These are phyloP conservation scores for Neopestalotiopsis sp. DNA, from an alignment of 2,329 filamentous ascomycete genomes.

Conservation along the genomic window DNA sequence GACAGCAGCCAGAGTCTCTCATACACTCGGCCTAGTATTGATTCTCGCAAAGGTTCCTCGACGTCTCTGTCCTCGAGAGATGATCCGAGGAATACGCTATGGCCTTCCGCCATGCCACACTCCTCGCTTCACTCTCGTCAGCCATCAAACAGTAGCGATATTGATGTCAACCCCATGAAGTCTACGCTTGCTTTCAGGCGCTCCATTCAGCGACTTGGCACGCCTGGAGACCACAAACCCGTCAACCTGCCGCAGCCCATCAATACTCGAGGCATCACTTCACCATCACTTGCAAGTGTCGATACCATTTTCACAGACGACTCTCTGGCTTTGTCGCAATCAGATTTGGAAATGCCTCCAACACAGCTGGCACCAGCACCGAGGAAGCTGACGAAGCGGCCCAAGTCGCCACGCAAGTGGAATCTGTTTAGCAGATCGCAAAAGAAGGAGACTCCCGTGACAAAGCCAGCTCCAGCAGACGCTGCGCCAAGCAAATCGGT, in stretches of 20 bases:
- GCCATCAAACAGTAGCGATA: conserved; percentile 63
- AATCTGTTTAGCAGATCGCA: conserved; percentile 61
- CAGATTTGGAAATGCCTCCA: conserved; percentile 39
- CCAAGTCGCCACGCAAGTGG: conserved; percentile 65
- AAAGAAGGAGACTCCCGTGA: conserved; percentile 41
- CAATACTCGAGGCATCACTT: conserved; percentile 46
- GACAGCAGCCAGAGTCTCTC: conserved; percentile 56
- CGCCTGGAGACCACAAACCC: conserved; percentile 46
- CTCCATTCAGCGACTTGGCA: conserved; percentile 57
- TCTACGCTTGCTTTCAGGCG: conserved; percentile 59
- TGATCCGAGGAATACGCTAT: conserved; percentile 49
- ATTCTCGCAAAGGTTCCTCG: conserved; percentile 48
- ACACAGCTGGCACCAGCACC: conserved; percentile 37
- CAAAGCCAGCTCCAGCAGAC: conserved; percentile 54
- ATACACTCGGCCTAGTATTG: conserved; percentile 46
- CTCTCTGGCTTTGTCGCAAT: conserved; percentile 49
- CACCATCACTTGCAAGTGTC: conserved; percentile 59
- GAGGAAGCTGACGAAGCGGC: conserved; percentile 61
- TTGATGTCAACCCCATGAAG: conserved; percentile 52
- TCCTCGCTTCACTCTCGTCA: conserved; percentile 38
- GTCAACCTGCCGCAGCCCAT: conserved; percentile 60
- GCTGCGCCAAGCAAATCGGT: conserved; percentile 55
- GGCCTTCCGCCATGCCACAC: conserved; percentile 58
- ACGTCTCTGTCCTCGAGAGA: conserved; percentile 46
- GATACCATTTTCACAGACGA: conserved; percentile 64